phyloP scores from a whole-genome alignment of 768 basidiomycete species.

The Chalciporus sphaerocephalus region DNA sequence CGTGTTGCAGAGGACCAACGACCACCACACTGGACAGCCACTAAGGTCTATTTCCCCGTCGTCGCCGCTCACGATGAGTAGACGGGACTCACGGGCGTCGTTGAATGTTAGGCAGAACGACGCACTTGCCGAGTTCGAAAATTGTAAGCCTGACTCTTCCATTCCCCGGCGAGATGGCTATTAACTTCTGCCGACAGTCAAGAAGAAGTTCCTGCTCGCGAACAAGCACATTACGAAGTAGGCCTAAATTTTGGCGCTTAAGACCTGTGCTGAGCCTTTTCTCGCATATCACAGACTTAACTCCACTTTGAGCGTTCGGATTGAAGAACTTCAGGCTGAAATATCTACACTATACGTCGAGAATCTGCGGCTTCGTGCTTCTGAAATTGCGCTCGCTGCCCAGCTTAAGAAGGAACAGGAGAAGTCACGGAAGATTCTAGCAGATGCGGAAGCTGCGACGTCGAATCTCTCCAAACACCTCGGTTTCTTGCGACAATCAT shows the following conservation, averaged over 20 bases:
- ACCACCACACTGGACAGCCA: slow-evolving; percentile 18
- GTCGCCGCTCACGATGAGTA: slow-evolving; percentile 29
- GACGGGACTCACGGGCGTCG: slow-evolving; percentile 40
- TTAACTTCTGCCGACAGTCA: slow-evolving; percentile 53
- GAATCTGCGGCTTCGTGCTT: slow-evolving; percentile 76
- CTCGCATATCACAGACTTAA: slow-evolving; percentile 53
- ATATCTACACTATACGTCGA: slow-evolving; percentile 79
- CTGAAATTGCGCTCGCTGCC: slow-evolving; percentile 68
- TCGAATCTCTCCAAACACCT: slow-evolving; percentile 63
- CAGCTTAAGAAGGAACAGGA: slow-evolving; percentile 80
- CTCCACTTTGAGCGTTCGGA: slow-evolving; percentile 76
- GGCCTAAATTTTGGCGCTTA: slow-evolving; percentile 19
- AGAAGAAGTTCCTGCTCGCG: slow-evolving; percentile 87
- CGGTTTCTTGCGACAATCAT: slow-evolving; percentile 57
- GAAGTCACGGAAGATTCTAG: slow-evolving; percentile 66
- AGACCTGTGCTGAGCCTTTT: slow-evolving; percentile 8
- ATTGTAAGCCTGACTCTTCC: slow-evolving; percentile 48
- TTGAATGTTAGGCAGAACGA: slow-evolving; percentile 68
- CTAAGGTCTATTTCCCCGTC: slow-evolving; percentile 13
- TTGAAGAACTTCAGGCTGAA: slow-evolving; percentile 80
- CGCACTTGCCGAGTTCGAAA: slow-evolving; percentile 80
- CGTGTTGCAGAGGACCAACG: slow-evolving; percentile 22
- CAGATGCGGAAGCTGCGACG: slow-evolving; percentile 68
- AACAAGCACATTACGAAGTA: slow-evolving; percentile 92
- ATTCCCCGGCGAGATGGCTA: not conserved